Conservation (phyloP, 129 eudicot genomes). For the Arctium minus region DNA sequence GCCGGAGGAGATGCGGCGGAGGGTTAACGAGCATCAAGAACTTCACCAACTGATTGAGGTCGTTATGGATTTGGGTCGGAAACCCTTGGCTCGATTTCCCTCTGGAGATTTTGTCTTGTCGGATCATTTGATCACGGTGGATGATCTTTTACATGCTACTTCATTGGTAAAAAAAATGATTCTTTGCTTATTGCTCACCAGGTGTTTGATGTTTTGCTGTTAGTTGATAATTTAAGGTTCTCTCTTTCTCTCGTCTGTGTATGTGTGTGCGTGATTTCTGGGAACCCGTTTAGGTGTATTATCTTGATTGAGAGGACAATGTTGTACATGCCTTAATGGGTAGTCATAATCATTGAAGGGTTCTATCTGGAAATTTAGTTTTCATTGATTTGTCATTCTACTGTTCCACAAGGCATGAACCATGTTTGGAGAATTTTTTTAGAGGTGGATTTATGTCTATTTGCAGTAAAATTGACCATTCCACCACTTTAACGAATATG, state of each 20-base stretch:
- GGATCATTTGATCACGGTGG: slow-evolving; percentile 57
- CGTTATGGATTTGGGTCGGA: slow-evolving; percentile 92
- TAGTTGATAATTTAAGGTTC: not conserved
- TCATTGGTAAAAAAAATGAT: slow-evolving; percentile 46
- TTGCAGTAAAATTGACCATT: too few species aligned
- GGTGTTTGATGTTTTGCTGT: slow-evolving; percentile 11
- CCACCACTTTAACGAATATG: not conserved
- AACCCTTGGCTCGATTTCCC: slow-evolving; percentile 93
- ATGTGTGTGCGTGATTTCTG: not conserved
- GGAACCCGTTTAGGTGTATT: not conserved
- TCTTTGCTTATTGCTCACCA: not conserved
- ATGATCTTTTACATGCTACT: slow-evolving; percentile 64
- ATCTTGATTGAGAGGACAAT: not conserved
- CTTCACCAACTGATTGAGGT: slow-evolving; percentile 71
- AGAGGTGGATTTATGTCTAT: not conserved
- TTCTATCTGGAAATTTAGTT: too few species aligned
- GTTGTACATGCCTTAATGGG: not conserved
- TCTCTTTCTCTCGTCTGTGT: not conserved
- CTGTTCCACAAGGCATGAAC: not conserved
- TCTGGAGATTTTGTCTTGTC: slow-evolving; percentile 83
- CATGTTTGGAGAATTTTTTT: not conserved
- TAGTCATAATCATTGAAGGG: too few species aligned
- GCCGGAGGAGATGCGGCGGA: slow-evolving; percentile 85
- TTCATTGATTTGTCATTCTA: not conserved
- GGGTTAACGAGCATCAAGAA: slow-evolving; percentile 61